Base-by-base conservation (phyloP, 257 asterid species). In the Capsicum chinense region DNA sequence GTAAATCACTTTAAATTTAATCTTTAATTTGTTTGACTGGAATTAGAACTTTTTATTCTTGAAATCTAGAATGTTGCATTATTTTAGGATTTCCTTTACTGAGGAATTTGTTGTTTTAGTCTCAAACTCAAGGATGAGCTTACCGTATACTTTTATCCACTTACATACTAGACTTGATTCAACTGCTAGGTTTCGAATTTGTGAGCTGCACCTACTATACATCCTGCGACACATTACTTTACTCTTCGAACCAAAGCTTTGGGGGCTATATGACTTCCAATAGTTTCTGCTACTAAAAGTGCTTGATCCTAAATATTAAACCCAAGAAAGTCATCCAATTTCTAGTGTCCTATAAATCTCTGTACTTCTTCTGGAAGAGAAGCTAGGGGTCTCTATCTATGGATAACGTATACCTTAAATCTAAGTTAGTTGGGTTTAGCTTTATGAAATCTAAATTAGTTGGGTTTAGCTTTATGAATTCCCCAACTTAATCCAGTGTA, bases 81-180 rank as follows among this genome's bases (percentile, higher is more conserved):
- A 3, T 58, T 63, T 63, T 9, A 63, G 69, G 69, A 21, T 63
- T 63, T 57, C 39, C 69, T 63, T 1, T 21, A 63, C 39, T 63
- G 69, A 19, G 15, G 39, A 63, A 63, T 63, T 63, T 63, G 66
- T 63, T 63, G 39, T 63, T 63, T 63, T 42, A 63, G 69, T 39
- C 10, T 63, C 39, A 63, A 63, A 21, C 35, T 60, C 67, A 19
- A 60, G 67, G 37, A 21, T 21, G 15, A 63, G 69, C 14, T 21
- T 7, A 63, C 42, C 2, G 3, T 21, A 2, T 17, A n/a, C 66
- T 59, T 59, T 59, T 63, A 9, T 19, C 69, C 69, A 63, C 69
- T 63, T 63, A 21, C 9, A 21, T 63, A 63, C 7, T 21, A 9
- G 7, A 63, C 69, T 19, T 63, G 42, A 10, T 63, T 63, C 42